Base-by-base conservation (phyloP, 192 early-diverging fungal species). In the Coemansia sp. region DNA sequence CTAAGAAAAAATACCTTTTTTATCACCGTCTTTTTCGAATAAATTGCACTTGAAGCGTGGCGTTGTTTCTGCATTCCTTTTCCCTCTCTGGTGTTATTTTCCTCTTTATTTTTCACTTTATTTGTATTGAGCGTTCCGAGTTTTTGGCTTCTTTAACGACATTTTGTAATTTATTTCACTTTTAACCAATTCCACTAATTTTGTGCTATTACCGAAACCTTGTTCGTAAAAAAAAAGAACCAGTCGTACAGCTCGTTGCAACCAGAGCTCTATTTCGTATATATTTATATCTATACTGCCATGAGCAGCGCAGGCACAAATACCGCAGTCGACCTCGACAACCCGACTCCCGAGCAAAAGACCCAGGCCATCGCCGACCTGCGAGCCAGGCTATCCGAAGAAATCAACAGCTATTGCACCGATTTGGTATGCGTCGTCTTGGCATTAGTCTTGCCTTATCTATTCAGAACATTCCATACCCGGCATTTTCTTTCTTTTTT, bases 351-450 rank as follows among this genome's bases (percentile, higher is more conserved):
- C 3, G 71, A 72, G 51, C 70, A 84, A 22, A 66, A 68, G 51
- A 52, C 70, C 28, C 51, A 62, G 35, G 77, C 77, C 14, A 76
- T 84, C 37, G 65, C 52, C 37, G 62, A 51, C 28, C 74, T 84
- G 17, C 73, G 81, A 11, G 76, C 64, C 28, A 41, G 28, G 48
- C 73, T 84, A 22, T 38, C 70, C 3, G 71, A 70, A 22, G 76
- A 79, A 45, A 65, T 71, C 28, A 84, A 76, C 70, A 62, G 61
- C 17, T 84, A 84, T 45, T 84, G 81, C 61, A 64, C 48, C 18
- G 81, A 84, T 61, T 58, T 65, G 70, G 78, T 81, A 81, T 6
- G 78, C 48, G 8, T 20, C 18, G 2, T 59, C 35, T 48, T 48
- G 45, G 45, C 45, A 12, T 48, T 48, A 15, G 3, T 6, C 39